Evolutionary conservation across 176 grass and related monocot species (phyloP), one percentile per base, ranked within the genome.

Genomic region (Pontederia paniculata): DNA sequence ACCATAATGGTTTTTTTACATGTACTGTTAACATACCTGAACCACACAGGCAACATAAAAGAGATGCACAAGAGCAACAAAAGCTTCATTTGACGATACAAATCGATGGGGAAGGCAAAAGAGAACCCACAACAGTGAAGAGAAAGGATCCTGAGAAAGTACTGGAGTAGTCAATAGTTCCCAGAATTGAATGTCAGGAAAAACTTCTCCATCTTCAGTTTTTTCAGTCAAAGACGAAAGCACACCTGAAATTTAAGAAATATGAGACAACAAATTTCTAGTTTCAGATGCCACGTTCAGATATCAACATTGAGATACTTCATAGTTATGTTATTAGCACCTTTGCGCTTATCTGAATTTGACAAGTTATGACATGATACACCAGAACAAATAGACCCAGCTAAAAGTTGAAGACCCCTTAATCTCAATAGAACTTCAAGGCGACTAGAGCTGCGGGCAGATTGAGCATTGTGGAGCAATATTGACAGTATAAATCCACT

Each of bases 141-240:
- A 84, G 86, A 98, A 98, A 17, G 94, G 87, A 84, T 93, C 94
- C 54, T 81, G 83, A 76, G 83, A 76, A 60, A 98, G 79, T 46
- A 98, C 63, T 64, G 87, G 94, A 88, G 91, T 80, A 9, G 80
- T 87, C 44, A 74, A 77, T 69, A 74, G 66, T 70, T 98, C 91
- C 94, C 87, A 91, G 66, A 88, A 98, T 46, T 88, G 83, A 47
- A 88, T 70, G 58, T 98, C 94, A 70, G 94, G 94, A 76, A 84
- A 88, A 60, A 70, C 59, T 52, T 42, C 80, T 13, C 83, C 87
- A 25, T 77, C 73, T 42, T 59, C 76, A 54, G 65, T 69, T n/a
- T 49, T 67, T 52, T 98, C 80, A 76, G 78, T 46, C 69, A 91
- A 71, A 62, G 83, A 72, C 52, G 77, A 64, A 58, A 74, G 62